Base-by-base conservation (phyloP, 306 rosid species). In the Pterocarpus macrocarpus region DNA sequence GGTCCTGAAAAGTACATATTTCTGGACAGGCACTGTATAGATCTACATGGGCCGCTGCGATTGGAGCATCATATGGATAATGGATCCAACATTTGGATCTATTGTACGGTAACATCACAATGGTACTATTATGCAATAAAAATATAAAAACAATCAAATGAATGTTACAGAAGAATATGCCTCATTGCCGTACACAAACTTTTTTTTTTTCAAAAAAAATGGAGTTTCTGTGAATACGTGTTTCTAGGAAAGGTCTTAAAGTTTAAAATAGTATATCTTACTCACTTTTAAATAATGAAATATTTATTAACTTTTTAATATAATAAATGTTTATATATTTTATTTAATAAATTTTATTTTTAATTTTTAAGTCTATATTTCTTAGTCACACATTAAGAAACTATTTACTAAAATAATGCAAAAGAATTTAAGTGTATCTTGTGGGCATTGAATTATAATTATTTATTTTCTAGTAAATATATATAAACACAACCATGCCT, bases 71-170 rank as follows among this genome's bases (percentile, higher is more conserved):
- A 38, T 58, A 43, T 58, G 39, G 67, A 39, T 39, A 73, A 73
- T 59, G 45, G 44, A 75, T 74, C 79, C 58, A 4, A 74, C 15
- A 59, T 61, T 43, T 59, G 45, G 44, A 75, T 75, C 32, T 44
- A 75, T 61, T 61, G 79, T 61, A 61, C 59, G 59, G 30, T 8
- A 33, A 61, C 43, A 61, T 75, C 79, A 61, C 79, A 62, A 59
- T 32, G 56, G 78, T 28, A 73, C 43, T 73, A 67, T 28, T 4
- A 43, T 30, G 58, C 3, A 59, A 59, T 49, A 28, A 74, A 58
- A 41, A 13, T 41, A 22, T 5, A 34, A 63, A 63, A 5, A 35
- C 5, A 59, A 30, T 61, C 34, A 22, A 44, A 4, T 28, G 34
- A 64, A 11, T 8, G 79, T 44, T 75, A 59, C 8, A 10, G 43